Conservation (phyloP, 2,329 filamentous ascomycete species). For the Herpomyces periplanetae region DNA sequence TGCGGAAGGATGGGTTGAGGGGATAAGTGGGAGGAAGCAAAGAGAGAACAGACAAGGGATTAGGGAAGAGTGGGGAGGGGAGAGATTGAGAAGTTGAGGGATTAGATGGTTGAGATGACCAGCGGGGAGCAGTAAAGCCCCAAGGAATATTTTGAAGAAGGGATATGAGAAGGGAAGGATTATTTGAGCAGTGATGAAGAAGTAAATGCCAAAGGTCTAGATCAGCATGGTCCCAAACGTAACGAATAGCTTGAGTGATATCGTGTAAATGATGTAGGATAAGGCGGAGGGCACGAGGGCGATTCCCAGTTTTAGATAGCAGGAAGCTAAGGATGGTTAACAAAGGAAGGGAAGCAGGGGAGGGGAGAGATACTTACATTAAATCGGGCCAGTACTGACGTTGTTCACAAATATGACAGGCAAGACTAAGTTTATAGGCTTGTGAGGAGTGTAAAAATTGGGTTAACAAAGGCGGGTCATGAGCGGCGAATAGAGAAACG, state of each 20-base stretch:
- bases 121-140: too few species aligned
- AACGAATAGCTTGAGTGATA: constrained; percentile 64
- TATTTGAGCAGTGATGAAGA: constrained; percentile 85
- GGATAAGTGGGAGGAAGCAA: too few species aligned
- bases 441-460: constrained; percentile 51
- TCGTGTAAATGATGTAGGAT: constrained; percentile 80
- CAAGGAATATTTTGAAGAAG: constrained; percentile 74
- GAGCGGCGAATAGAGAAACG: constrained; percentile 47
- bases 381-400: constrained; percentile 54
- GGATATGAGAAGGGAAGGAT: constrained; percentile 66
- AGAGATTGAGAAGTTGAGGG: too few species aligned
- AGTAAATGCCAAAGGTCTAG: constrained; percentile 79
- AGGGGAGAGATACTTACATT: constrained; percentile 13
- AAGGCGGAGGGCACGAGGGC: constrained; percentile 54
- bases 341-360: constrained; percentile 1
- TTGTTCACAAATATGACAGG: constrained; percentile 35
- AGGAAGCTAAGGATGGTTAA: constrained; percentile 16
- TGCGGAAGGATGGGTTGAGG: too few species aligned
- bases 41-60: too few species aligned
- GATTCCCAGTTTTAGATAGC: constrained; percentile 74
- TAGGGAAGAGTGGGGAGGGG: too few species aligned
- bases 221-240: constrained; percentile 72
- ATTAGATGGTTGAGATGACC: too few species aligned
- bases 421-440: constrained; percentile 41
- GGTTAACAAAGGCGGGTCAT: constrained; percentile 42